Base-by-base conservation (phyloP, 2,329 filamentous ascomycete genomes). In the Fusarium temperatum region DNA sequence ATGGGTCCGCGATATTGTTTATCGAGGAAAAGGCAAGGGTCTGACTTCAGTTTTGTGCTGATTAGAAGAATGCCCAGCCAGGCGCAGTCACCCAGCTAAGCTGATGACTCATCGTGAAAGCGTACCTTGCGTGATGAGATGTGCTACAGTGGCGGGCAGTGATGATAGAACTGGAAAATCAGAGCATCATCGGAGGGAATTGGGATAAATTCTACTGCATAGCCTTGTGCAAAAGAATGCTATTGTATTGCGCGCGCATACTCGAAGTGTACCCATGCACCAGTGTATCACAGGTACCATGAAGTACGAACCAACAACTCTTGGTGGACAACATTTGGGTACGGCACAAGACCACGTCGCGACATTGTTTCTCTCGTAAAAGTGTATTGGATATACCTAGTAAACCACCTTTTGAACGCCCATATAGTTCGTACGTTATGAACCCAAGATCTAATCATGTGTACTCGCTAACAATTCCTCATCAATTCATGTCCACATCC, bases 71-170 rank as follows among this genome's bases (percentile, higher is more conserved):
- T 22, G 60, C 61, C 70, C 39, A 60, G 36, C 18, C 10, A 26
- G 70, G 69, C 56, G 56, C 51, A 73, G 58, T 28, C 12, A 24
- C 15, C 22, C 17, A 53, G 15, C 24, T 70, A 32, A 54, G 45
- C 9, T 47, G 56, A 73, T 73, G 70, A 73, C 8, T 73, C 70
- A 73, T 73, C 65, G 24, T 14, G 13, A 8, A 44, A 44, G n/a
- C 48, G 17, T 17, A 39, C 20, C 42, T 10, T 15, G 18, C 13
- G 30, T 17, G 9, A 22, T 24, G n/a, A 14, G 11, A 35, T 51
- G 53, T 58, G 47, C 24, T 50, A 70, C 59, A 8, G 10, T 20
- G 18, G 41, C 39, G 13, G 24, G 30, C 24, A 51, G 36, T 42
- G 50, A 70, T 39, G 22, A 24, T n/a, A 41, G 7, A 66, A 60